Conservation (phyloP, 2,329 filamentous ascomycete genomes). For the Trichothecium sympodiale region DNA sequence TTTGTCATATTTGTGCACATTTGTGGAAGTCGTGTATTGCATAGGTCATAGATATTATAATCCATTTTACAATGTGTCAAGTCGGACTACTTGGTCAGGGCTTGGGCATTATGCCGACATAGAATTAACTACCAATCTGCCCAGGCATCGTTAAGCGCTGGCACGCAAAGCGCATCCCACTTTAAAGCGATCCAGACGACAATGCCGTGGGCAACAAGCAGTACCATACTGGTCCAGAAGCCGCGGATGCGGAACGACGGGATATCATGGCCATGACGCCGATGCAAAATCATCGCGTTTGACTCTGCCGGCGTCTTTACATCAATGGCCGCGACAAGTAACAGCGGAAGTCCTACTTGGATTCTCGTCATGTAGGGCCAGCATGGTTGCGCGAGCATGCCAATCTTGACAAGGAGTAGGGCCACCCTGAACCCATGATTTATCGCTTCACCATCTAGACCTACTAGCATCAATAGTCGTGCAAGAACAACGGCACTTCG, state of each 20-base stretch:
- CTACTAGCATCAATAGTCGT: background rate
- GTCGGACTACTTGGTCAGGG: no score
- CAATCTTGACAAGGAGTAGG: constrained; percentile 59
- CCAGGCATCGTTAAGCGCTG: constrained; percentile 16
- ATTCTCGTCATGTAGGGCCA: constrained; percentile 58
- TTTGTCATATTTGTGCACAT: no score
- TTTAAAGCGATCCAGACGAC: constrained; percentile 21
- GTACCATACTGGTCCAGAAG: constrained; percentile 17
- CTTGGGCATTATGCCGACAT: no score
- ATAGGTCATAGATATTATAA: no score
- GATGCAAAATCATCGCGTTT: constrained; percentile 5
- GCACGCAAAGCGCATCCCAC: constrained; percentile 22
- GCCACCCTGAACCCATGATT: constrained; percentile 30
- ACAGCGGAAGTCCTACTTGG: constrained; percentile 54
- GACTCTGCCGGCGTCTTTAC: constrained; percentile 27
- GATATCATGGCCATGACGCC: constrained; percentile 7
- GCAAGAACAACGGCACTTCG: background rate
- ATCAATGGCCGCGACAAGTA: constrained; percentile 59
- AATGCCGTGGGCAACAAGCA: constrained; percentile 21
- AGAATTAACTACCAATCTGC: constrained; percentile 13
- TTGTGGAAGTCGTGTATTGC: no score
- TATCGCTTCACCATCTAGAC: background rate
- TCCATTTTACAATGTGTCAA: no score
- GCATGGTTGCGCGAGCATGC: constrained; percentile 55
- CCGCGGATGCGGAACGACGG: constrained; percentile 12